Conservation (phyloP, 345 rosid species). For the Mercurialis annua region DNA sequence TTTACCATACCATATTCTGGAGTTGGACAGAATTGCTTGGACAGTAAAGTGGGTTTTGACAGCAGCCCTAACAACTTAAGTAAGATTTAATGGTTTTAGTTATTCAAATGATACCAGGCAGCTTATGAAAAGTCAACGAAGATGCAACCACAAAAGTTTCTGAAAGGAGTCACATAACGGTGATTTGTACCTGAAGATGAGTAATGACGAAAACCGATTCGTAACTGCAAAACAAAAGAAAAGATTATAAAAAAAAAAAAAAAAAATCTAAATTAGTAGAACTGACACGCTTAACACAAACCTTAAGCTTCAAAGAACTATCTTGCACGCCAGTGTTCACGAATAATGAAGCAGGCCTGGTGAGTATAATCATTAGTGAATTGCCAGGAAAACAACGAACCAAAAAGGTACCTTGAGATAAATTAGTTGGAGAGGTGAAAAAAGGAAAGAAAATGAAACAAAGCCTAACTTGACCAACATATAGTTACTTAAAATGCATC, state of each 20-base stretch:
- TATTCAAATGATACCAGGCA: no score
- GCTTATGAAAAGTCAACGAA: no score
- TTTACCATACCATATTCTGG: not conserved
- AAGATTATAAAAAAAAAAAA: slow-evolving; percentile 25
- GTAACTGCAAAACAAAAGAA: slow-evolving; percentile 47
- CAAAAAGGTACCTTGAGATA: not conserved
- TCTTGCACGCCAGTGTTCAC: slow-evolving; percentile 34
- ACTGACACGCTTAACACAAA: slow-evolving; percentile 30
- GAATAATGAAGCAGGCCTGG: slow-evolving; percentile 48
- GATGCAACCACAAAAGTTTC: not conserved
- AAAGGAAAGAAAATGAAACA: slow-evolving; percentile 10
- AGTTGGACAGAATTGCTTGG: not conserved
- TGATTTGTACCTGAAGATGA: slow-evolving; percentile 69
- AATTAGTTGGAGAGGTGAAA: slow-evolving; percentile 6
- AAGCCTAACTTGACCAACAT: slow-evolving; percentile 2
- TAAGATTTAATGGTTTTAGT: no score
- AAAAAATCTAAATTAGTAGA: not conserved
- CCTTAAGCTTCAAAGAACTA: slow-evolving; percentile 45
- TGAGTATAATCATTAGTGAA: not conserved
- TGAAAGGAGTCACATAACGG: slow-evolving; percentile 13
- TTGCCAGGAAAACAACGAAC: slow-evolving; percentile 5
- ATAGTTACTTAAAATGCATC: not conserved
- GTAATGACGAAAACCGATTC: slow-evolving; percentile 55
- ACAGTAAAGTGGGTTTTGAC: no score
- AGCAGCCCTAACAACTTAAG: no score